Evolutionary conservation across 176 grass and related monocot genomes (phyloP).

Genomic region (Cenchrus americanus): DNA sequence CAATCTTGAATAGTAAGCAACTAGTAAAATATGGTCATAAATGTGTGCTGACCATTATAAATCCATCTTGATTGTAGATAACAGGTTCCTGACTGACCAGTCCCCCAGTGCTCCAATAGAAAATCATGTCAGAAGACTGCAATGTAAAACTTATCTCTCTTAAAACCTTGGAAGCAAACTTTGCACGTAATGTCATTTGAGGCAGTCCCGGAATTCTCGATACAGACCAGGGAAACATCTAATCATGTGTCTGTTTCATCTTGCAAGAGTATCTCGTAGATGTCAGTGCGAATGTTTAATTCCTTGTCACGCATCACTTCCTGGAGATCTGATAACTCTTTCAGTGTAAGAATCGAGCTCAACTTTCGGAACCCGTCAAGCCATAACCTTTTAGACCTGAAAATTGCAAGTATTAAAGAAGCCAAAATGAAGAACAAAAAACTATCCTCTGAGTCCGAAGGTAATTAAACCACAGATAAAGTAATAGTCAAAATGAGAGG

Average conservation of each 20-base stretch:
- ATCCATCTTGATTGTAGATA: conserved; percentile 7
- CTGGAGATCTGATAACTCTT: conserved; percentile 93
- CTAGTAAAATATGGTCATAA: neutral
- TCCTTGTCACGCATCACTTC: conserved; percentile 98
- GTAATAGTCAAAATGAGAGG: conserved; percentile 2
- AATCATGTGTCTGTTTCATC: conserved; percentile 68
- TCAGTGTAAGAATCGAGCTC: conserved; percentile 71
- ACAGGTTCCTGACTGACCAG: conserved; percentile 3
- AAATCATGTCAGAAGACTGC: conserved; percentile 6
- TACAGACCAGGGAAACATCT: conserved; percentile 8
- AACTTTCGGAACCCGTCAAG: conserved; percentile 92
- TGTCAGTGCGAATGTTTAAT: conserved; percentile 86
- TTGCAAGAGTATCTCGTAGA: conserved; percentile 93
- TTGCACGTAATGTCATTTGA: neutral
- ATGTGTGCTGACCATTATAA: neutral
- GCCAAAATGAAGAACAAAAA: conserved; percentile 29
- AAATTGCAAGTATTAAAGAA: conserved; percentile 20
- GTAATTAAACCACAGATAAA: conserved; percentile 7
- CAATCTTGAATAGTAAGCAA: neutral
- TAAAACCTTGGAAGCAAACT: conserved; percentile 32
- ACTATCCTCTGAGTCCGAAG: neutral
- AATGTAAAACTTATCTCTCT: conserved; percentile 18
- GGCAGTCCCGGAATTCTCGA: conserved; percentile 8
- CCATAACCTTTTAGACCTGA: conserved; percentile 96
- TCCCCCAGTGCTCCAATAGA: neutral